Conservation (phyloP, 148 eudicot genomes). For the Polygonum aviculare region DNA sequence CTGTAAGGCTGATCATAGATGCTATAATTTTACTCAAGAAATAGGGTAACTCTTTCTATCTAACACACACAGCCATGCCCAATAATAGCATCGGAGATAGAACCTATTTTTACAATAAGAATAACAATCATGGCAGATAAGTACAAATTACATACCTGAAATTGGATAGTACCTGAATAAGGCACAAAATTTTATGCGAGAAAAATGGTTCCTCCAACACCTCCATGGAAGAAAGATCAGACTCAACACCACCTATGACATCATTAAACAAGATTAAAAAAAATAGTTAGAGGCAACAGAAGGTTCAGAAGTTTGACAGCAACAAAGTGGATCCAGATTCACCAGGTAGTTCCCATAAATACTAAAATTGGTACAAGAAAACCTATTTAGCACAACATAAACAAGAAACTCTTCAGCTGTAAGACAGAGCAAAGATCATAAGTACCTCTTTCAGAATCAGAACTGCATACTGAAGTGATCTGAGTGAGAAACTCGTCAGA, state of each 20-base stretch:
- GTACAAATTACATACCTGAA: conserved; percentile 50
- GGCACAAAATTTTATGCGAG: conserved; percentile 64
- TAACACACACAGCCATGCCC: not conserved
- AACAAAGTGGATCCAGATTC: not conserved
- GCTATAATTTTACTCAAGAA: not conserved
- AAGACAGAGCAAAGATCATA: conserved; percentile 2
- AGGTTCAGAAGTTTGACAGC: not conserved
- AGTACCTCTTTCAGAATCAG: conserved; percentile 49
- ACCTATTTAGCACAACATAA: not conserved
- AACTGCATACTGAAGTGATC: conserved; percentile 34
- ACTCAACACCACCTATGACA: conserved; percentile 34
- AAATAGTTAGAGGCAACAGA: not conserved
- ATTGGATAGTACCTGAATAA: conserved; percentile 59
- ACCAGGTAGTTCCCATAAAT: not conserved
- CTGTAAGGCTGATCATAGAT: not conserved
- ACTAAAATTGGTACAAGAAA: not conserved
- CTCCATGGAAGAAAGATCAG: conserved; percentile 35
- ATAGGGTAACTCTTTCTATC: not conserved
- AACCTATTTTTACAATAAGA: not conserved
- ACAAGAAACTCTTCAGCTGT: not conserved
- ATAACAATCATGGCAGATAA: not conserved
- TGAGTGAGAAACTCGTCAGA: conserved; percentile 48
- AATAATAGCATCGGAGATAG: not conserved
- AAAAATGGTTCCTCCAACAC: conserved; percentile 67
- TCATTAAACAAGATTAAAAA: conserved; percentile 12